Evolutionary conservation across 805 yeast genomes (phyloP), one percentile per base, ranked within the genome.

Genomic region (Metschnikowia sp.): DNA sequence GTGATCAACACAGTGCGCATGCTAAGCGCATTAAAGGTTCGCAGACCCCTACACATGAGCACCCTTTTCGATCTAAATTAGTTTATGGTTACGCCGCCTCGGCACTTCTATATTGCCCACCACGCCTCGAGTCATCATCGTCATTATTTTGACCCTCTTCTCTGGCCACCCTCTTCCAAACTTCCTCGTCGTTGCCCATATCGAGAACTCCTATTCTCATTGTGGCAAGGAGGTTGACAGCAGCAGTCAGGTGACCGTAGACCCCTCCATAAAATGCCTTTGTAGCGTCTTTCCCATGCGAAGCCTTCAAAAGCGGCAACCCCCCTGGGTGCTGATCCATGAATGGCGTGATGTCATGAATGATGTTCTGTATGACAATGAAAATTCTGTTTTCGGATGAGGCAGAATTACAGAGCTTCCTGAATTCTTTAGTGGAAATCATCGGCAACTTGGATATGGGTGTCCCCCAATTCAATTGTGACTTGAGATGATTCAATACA

Each of bases 281-380:
- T 3, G 97, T 90, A 8, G 96, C 97, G 64, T 91, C 97, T 64
- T 86, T 88, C 10, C 97, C 97, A 48, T 88, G 83, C 2, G 96
- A 87, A 0, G 94, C 83, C 53, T 74, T 74, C 46, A 91, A 81
- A 42, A 91, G 75, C 5, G 91, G 84, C 31, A 82, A 66, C 2
- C 98, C 98, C 55, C 98, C 98, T 2, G 98, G 98, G 66, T 91
- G 98, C 59, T 88, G 88, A 57, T 84, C 83, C 63, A 90, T 83
- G 64, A 91, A 91, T 29, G 94, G 95, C 4, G 96, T 84, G 10
- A 92, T 86, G 63, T 91, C 97, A 66, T 92, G 97, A 26, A 91
- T 94, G 43, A 92, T 88, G 33, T 96, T 96, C 38, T 88, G 87
- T 40, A 91, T 88, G 11, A 89, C 88, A 29, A 89, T 88, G 53